phyloP scores from a whole-genome alignment of 2,329 filamentous ascomycete species.

The Alternaria sp. region DNA sequence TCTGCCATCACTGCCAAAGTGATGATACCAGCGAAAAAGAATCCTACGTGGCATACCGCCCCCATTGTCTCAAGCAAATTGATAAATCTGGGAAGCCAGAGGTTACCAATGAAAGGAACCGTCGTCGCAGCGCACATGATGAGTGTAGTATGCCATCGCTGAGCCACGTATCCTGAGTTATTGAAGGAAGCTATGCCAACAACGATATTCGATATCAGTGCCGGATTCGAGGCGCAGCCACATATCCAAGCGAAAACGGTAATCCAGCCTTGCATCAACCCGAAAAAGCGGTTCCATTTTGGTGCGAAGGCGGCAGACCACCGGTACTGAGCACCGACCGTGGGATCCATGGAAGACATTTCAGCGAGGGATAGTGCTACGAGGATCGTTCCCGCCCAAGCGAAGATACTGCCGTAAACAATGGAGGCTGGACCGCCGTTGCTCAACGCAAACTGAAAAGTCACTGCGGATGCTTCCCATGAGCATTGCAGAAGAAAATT shows the following conservation, averaged over 20 bases:
- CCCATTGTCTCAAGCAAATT: constrained; percentile 57
- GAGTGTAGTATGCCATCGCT: constrained; percentile 59
- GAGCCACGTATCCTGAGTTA: constrained; percentile 41
- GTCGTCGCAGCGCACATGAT: constrained; percentile 54
- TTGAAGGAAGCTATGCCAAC: constrained; percentile 44
- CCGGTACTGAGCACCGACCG: constrained; percentile 42
- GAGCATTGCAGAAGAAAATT: constrained; percentile 36
- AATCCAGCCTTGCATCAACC: constrained; percentile 50
- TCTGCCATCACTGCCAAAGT: constrained; percentile 55
- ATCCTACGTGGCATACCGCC: constrained; percentile 57
- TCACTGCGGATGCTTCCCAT: constrained; percentile 40
- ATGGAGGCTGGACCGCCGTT: constrained; percentile 44
- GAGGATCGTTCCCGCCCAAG: constrained; percentile 38
- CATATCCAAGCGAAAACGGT: constrained; percentile 52
- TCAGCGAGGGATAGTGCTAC: constrained; percentile 44
- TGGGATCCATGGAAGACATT: constrained; percentile 44
- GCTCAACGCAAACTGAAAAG: constrained; percentile 36
- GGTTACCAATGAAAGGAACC: constrained; percentile 54
- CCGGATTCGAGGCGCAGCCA: constrained; percentile 40
- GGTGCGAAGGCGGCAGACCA: constrained; percentile 40
- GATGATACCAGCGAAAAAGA: constrained; percentile 60
- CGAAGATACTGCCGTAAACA: constrained; percentile 39
- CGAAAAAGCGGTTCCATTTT: constrained; percentile 34
- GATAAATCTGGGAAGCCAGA: constrained; percentile 53
- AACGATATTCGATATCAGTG: constrained; percentile 36